A percentile compares a stretch with the other conserved stretches of the same genome.
Conservation (phyloP, 805 yeast species). For the Candida awuae region DNA sequence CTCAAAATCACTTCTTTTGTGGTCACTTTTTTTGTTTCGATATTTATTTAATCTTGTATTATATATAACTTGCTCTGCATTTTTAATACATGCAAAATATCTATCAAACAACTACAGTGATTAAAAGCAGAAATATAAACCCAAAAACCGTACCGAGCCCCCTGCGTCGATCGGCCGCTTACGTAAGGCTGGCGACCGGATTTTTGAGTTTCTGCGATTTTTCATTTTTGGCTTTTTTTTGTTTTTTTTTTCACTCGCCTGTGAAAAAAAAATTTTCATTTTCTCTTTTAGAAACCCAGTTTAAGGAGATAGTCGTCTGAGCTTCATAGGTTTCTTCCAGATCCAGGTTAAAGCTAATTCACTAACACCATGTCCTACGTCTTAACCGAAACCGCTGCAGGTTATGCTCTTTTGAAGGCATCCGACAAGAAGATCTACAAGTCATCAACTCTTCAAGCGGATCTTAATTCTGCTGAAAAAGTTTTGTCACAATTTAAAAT, state of each 20-base stretch:
- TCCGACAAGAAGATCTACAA: constrained; percentile 96
- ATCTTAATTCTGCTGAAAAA: constrained; percentile 73
- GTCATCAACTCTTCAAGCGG: constrained; percentile 63
- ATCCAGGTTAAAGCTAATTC: not conserved
- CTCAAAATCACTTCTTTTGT: no score
- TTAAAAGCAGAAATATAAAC: no score
- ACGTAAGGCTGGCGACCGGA: not conserved
- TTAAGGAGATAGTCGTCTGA: no score
- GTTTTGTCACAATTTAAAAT: constrained; percentile 87
- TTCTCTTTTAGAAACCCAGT: not conserved
- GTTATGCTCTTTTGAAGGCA: constrained; percentile 95
- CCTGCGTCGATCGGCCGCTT: no score
- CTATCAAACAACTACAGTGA: no score
- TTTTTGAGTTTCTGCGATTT: not conserved
- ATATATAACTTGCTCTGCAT: no score
- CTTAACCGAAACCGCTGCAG: constrained; percentile 97
- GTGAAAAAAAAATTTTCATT: not conserved
- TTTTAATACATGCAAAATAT: no score
- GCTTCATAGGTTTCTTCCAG: not conserved
- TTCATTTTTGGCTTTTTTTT: not conserved
- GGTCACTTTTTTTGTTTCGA: no score
- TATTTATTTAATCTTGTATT: no score
- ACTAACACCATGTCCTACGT: constrained; percentile 61
- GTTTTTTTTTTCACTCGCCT: not conserved
- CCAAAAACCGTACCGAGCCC: no score